Conservation (phyloP, 1,284 basidiomycete species). For the Marasmius tenuissimus region DNA sequence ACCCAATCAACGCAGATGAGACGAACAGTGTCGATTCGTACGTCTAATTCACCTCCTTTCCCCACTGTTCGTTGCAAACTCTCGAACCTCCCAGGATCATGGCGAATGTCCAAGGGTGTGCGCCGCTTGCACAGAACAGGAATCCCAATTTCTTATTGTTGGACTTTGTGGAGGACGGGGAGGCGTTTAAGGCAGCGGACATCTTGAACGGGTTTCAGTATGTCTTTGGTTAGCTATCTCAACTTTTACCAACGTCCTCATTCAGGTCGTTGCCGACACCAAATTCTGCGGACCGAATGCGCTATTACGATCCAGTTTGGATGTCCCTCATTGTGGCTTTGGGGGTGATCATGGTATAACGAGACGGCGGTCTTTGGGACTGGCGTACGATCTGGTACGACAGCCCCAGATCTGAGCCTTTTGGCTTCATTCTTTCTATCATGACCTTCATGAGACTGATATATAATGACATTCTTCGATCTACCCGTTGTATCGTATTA, state of each 20-base stretch:
- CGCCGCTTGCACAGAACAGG: constrained; percentile 31
- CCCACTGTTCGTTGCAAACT: neutral
- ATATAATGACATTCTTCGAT: no score
- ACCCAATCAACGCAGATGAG: constrained; percentile 27
- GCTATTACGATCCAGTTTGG: no score
- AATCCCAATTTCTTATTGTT: constrained; percentile 43
- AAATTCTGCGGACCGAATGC: no score
- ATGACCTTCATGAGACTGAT: no score
- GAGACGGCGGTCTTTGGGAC: no score
- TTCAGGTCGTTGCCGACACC: no score
- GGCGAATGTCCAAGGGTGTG: constrained; percentile 37
- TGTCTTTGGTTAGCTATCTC: neutral
- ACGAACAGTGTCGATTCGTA: constrained; percentile 38
- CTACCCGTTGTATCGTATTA: no score
- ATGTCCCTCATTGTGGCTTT: no score
- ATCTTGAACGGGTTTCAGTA: constrained; percentile 31
- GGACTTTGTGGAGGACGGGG: constrained; percentile 37
- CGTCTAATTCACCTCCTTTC: constrained; percentile 14
- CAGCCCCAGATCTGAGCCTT: no score
- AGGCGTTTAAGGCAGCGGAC: constrained; percentile 29
- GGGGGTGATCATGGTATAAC: no score
- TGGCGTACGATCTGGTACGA: no score
- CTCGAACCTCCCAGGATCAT: constrained; percentile 27
- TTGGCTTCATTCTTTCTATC: no score
- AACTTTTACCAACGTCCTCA: neutral